A percentile compares a stretch with the other conserved stretches of the same genome.
phyloP scores from a whole-genome alignment of 1,284 basidiomycete species.

The Dichomitus squalens region DNA sequence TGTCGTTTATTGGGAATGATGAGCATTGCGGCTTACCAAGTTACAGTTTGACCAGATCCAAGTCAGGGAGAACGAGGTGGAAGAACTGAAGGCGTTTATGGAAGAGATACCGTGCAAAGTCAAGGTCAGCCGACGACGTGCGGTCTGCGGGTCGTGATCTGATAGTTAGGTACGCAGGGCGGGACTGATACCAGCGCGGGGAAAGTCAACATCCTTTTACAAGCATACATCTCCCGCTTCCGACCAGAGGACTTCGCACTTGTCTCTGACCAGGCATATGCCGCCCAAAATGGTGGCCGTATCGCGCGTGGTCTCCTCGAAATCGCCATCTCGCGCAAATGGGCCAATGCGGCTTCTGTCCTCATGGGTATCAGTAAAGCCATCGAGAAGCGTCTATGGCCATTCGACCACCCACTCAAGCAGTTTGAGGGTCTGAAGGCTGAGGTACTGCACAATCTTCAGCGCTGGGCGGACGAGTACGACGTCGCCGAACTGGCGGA shows the following conservation, averaged over 20 bases:
- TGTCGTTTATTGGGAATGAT: background rate
- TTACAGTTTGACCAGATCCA: constrained; percentile 92
- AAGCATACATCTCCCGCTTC: constrained; percentile 85
- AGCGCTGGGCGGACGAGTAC: constrained; percentile 85
- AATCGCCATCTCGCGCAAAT: constrained; percentile 90
- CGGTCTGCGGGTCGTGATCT: background rate
- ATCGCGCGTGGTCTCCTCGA: constrained; percentile 94
- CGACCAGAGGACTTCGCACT: constrained; percentile 94
- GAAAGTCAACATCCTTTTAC: constrained; percentile 93
- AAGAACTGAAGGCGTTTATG: constrained; percentile 81
- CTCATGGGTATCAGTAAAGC: constrained; percentile 94
- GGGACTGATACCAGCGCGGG: background rate
- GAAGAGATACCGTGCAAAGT: constrained; percentile 81
- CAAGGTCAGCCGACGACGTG: constrained; percentile 44
- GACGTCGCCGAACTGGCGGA: constrained; percentile 76
- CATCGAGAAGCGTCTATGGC: constrained; percentile 92
- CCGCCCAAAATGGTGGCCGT: constrained; percentile 91
- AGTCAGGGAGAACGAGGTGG: constrained; percentile 86
- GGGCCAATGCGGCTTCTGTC: constrained; percentile 81
- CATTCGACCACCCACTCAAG: constrained; percentile 90
- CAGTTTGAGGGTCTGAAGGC: constrained; percentile 73
- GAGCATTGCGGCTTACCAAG: background rate
- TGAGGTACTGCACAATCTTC: constrained; percentile 83
- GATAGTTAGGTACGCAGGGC: background rate
- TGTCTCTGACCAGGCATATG: constrained; percentile 94